Conservation (phyloP, 176 grass and related monocot species). For the Triticum monococcum region DNA sequence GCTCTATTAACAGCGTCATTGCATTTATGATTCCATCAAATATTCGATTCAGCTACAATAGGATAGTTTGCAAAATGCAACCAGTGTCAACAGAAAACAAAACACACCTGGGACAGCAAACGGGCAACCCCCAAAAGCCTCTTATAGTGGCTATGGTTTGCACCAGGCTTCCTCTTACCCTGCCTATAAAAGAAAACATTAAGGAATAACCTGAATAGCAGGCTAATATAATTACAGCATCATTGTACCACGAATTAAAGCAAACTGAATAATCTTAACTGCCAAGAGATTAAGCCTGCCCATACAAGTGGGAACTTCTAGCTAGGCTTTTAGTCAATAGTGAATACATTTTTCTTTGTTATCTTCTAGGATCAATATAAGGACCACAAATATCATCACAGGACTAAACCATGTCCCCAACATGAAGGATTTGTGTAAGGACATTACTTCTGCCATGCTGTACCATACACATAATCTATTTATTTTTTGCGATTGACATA, state of each 20-base stretch:
- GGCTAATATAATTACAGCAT: not conserved
- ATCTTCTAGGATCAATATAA: not conserved
- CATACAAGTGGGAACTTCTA: not conserved
- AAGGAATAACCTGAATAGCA: not conserved
- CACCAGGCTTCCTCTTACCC: constrained; percentile 46
- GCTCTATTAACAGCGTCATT: not conserved
- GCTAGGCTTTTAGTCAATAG: not conserved
- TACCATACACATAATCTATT: not conserved
- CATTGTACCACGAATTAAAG: not conserved
- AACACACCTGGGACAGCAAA: constrained; percentile 69
- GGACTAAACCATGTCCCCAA: not conserved
- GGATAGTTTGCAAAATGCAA: not conserved
- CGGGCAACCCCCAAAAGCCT: constrained; percentile 77
- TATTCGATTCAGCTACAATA: not conserved
- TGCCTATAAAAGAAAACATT: constrained; percentile 41
- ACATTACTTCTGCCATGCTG: not conserved
- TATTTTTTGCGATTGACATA: not conserved
- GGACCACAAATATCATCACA: not conserved
- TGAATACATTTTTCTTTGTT: not conserved
- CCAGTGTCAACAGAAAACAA: not conserved
- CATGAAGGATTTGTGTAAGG: not conserved
- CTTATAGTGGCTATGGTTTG: constrained; percentile 60
- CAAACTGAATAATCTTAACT: not conserved
- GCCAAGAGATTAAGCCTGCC: not conserved
- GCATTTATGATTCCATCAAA: not conserved